A percentile compares a stretch with the other conserved stretches of the same genome.
Conservation (phyloP, 306 rosid species). For the Albizia julibrissin region DNA sequence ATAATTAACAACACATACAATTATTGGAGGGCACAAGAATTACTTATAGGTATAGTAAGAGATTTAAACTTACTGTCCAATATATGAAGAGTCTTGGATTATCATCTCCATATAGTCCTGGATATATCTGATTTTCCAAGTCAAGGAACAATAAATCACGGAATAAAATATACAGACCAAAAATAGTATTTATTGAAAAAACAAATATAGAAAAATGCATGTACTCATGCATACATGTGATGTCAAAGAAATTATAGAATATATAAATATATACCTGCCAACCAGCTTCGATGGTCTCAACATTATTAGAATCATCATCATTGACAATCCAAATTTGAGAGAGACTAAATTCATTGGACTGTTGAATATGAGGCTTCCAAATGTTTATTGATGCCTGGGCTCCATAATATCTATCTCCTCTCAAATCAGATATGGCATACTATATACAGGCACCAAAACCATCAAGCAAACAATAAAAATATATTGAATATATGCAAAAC, state of each 20-base stretch:
- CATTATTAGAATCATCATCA: too few species aligned
- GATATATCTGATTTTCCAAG: conserved; percentile 44
- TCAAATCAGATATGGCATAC: background rate
- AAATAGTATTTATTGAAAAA: too few species aligned
- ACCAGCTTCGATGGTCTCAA: background rate
- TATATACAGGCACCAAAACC: background rate
- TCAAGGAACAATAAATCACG: too few species aligned
- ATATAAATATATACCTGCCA: background rate
- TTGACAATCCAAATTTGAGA: too few species aligned
- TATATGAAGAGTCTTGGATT: conserved; percentile 38
- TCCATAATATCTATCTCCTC: background rate
- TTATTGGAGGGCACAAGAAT: background rate
- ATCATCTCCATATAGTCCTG: conserved; percentile 52
- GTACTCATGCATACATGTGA: background rate
- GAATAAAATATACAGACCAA: background rate
- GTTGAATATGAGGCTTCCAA: background rate
- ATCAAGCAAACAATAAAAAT: background rate
- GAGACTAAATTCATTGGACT: background rate
- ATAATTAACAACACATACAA: too few species aligned
- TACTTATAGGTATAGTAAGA: background rate
- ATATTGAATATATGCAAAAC: background rate
- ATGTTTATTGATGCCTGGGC: background rate
- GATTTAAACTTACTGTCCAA: conserved; percentile 36
- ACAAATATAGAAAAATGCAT: too few species aligned
- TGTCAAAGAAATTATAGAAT: background rate